Conservation (phyloP, 2,329 filamentous ascomycete genomes). For the Knoxdaviesia capensis region DNA sequence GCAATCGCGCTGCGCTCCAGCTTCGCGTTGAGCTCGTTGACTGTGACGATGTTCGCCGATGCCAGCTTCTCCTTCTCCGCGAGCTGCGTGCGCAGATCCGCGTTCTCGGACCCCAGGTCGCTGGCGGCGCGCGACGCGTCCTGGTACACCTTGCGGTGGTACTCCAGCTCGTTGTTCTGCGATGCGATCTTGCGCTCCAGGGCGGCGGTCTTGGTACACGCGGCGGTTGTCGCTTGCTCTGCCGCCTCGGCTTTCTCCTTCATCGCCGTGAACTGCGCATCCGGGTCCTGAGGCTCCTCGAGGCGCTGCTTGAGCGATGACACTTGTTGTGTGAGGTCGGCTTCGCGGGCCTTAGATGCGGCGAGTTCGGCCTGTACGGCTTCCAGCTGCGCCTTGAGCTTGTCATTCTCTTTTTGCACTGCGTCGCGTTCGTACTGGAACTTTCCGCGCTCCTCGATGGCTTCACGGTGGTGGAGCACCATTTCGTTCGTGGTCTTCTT, state of each 20-base stretch:
- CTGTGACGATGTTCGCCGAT: slow-evolving; percentile 21
- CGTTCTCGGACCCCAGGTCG: slow-evolving; percentile 24
- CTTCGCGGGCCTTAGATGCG: slow-evolving; percentile 1
- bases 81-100: slow-evolving; percentile 20
- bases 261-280: slow-evolving; percentile 11
- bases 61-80: slow-evolving; percentile 20
- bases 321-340: neutral
- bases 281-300: slow-evolving; percentile 5
- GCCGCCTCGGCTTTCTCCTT: slow-evolving; percentile 20
- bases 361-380: slow-evolving; percentile 7
- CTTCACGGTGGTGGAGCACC: slow-evolving; percentile 24
- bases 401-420: slow-evolving; percentile 15
- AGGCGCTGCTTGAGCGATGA: no score
- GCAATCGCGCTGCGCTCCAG: slow-evolving; percentile 14
- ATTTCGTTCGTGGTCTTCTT: slow-evolving; percentile 22
- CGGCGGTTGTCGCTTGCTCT: slow-evolving; percentile 12
- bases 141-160: slow-evolving; percentile 37
- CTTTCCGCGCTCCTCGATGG: slow-evolving; percentile 26
- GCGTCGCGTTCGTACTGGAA: slow-evolving; percentile 23
- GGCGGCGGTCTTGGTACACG: slow-evolving; percentile 15
- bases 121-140: slow-evolving; percentile 27
- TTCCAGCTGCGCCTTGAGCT: slow-evolving; percentile 11
- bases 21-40: slow-evolving; percentile 25
- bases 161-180: slow-evolving; percentile 29
- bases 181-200: slow-evolving; percentile 17